Evolutionary conservation across 371 early-diverging fungal genomes (phyloP).

Genomic region (Apophysomyces variabilis): DNA sequence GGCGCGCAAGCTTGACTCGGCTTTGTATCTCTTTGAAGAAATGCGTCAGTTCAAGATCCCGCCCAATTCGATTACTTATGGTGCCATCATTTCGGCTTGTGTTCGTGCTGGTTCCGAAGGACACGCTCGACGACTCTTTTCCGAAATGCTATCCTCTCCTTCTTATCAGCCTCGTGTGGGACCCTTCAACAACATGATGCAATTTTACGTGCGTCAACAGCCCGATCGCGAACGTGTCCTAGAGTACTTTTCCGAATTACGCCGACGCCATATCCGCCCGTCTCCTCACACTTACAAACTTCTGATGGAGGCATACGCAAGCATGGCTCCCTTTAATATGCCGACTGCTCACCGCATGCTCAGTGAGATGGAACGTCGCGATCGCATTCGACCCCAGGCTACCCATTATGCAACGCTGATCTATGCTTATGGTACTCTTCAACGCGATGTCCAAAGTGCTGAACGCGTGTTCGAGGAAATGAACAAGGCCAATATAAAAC

Average conservation of each 20-base stretch:
- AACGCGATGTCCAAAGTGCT: slow-evolving; percentile 53
- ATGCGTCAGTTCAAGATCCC: slow-evolving; percentile 57
- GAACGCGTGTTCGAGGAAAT: slow-evolving; percentile 55
- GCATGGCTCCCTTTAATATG: slow-evolving; percentile 65
- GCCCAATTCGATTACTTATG: slow-evolving; percentile 65
- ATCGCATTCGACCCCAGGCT: slow-evolving; percentile 53
- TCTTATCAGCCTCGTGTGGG: slow-evolving; percentile 56
- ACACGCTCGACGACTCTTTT: slow-evolving; percentile 52
- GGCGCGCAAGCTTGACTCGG: slow-evolving; percentile 65
- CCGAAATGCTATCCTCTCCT: slow-evolving; percentile 54
- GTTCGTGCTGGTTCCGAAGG: slow-evolving; percentile 63
- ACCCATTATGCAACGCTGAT: slow-evolving; percentile 66
- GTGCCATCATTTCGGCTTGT: slow-evolving; percentile 66
- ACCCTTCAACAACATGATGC: slow-evolving; percentile 70
- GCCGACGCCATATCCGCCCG: slow-evolving; percentile 51
- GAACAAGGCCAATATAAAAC: slow-evolving; percentile 31
- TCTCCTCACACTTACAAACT: slow-evolving; percentile 66
- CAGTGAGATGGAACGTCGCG: slow-evolving; percentile 49
- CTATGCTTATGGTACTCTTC: slow-evolving; percentile 64
- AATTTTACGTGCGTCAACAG: slow-evolving; percentile 66
- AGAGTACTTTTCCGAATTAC: slow-evolving; percentile 55
- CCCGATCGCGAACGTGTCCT: slow-evolving; percentile 59
- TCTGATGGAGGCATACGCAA: slow-evolving; percentile 62
- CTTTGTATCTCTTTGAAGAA: slow-evolving; percentile 62
- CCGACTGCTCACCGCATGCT: slow-evolving; percentile 58